Percentiles rank a stretch among this genome's conserved stretches.
phyloP scores from a whole-genome alignment of 176 grass and related monocot species.

The Pharus latifolius region DNA sequence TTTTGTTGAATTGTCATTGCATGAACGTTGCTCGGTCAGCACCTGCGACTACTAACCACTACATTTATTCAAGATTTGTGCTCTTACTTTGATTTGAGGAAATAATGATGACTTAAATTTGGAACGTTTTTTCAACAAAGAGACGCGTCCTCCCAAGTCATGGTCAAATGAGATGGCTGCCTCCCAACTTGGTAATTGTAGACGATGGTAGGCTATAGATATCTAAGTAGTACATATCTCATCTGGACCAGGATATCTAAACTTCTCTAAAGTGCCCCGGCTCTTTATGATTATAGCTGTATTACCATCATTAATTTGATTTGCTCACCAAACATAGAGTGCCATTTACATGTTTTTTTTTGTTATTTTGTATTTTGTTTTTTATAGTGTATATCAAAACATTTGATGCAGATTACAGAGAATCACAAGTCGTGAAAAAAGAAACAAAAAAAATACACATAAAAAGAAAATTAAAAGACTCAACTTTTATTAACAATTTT shows the following conservation, averaged over 20 bases:
- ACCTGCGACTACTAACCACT: background rate
- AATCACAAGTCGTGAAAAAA: too few relatives aligned
- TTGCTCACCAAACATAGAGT: background rate
- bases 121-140: background rate
- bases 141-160: background rate
- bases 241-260: background rate
- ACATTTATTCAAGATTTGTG: background rate
- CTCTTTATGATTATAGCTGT: background rate
- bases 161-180: constrained; percentile 20
- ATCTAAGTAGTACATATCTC: too few relatives aligned
- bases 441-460: too few relatives aligned
- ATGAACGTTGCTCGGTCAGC: background rate
- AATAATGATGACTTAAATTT: background rate
- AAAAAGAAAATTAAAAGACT: too few relatives aligned
- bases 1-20: too few relatives aligned
- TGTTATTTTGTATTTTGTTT: too few relatives aligned
- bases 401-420: too few relatives aligned
- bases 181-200: background rate
- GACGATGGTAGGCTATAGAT: background rate
- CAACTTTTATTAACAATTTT: too few relatives aligned
- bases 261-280: background rate
- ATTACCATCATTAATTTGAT: background rate
- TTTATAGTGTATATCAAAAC: too few relatives aligned
- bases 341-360: too few relatives aligned
- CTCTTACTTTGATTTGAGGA: background rate